Base-by-base conservation (phyloP, 352 stramenopile species). In the Pythium grandisporangium region DNA sequence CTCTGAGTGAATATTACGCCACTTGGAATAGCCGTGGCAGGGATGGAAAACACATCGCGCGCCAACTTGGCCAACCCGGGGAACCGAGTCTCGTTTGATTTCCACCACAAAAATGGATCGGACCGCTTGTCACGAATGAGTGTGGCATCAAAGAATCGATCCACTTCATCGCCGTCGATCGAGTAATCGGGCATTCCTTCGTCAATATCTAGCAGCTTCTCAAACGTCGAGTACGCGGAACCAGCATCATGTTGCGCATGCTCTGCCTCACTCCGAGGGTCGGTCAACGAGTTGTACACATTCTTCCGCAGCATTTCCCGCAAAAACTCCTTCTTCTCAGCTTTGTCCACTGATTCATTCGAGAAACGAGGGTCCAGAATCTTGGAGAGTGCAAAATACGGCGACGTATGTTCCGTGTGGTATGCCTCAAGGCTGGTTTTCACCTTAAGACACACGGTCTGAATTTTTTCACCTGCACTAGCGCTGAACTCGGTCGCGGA, bases 81-180 rank as follows among this genome's bases (percentile, higher is more conserved):
- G 43, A 88, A 88, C 22, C 74, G 68, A 27, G 74, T 85, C 46
- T 82, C 74, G 48, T 88, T 88, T 33, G 74, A 88, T 48, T 84
- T 88, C 74, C 74, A 88, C 74, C 74, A 88, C 42, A 88, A 42
- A 36, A 88, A 83, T 42, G 74, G 74, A 36, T 88, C 74, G 10
- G 74, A 88, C 12, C 71, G 67, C 48, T 88, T 88, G 55, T 88
- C 74, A 6, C 74, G 71, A 45, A 88, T 79, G 22, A 88, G 62
- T 29, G 74, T 88, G 6, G 74, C 74, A 21, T 88, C 74, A 20
- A 88, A 88, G 54, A 88, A 88, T n/a, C 74, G 69, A 45, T 88
- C 74, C 4, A 88, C 74, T 30, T 88, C 74, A 27, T 88, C 74
- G 1, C 74, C 74, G 44, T 85, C 74, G 27, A 88, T 82, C 3